Conservation (phyloP, 2,329 filamentous ascomycete species). For the Camillea tinctor region DNA sequence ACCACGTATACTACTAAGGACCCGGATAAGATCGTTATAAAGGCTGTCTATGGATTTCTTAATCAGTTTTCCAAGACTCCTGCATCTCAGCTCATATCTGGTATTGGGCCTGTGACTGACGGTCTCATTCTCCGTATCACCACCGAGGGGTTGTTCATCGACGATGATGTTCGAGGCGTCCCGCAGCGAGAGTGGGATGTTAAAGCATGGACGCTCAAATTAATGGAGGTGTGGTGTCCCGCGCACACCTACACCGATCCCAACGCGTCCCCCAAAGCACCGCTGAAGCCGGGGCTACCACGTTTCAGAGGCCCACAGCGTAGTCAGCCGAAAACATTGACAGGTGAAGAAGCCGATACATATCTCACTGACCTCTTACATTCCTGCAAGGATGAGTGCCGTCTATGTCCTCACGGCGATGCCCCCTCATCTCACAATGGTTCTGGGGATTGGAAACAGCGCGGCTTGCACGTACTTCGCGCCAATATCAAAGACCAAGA, state of each 20-base stretch:
- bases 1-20: conserved; percentile 84
- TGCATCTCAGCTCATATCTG: conserved; percentile 83
- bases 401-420: conserved; percentile 49
- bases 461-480: conserved; percentile 60
- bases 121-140: conserved; percentile 89
- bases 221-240: conserved; percentile 84
- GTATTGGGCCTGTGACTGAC: conserved; percentile 82
- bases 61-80: conserved; percentile 87
- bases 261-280: conserved; percentile 42
- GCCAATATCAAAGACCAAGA: conserved; percentile 65
- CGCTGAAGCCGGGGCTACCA: conserved; percentile 47
- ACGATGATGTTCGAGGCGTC: conserved; percentile 88
- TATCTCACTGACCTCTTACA: conserved; percentile 62
- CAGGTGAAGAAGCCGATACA: conserved; percentile 64
- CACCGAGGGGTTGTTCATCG: conserved; percentile 93
- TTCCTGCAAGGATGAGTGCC: conserved; percentile 64
- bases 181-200: conserved; percentile 98
- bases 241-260: conserved; percentile 55
- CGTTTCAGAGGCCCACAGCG: conserved; percentile 47
- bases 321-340: conserved; percentile 51
- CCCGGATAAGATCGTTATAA: conserved; percentile 93
- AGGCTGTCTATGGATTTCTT: conserved; percentile 89
- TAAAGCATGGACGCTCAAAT: conserved; percentile 95
- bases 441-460: conserved; percentile 52
- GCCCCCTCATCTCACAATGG: conserved; percentile 33